Evolutionary conservation across 2,329 filamentous ascomycete genomes (phyloP).

Genomic region (Clarireedia hainanense): DNA sequence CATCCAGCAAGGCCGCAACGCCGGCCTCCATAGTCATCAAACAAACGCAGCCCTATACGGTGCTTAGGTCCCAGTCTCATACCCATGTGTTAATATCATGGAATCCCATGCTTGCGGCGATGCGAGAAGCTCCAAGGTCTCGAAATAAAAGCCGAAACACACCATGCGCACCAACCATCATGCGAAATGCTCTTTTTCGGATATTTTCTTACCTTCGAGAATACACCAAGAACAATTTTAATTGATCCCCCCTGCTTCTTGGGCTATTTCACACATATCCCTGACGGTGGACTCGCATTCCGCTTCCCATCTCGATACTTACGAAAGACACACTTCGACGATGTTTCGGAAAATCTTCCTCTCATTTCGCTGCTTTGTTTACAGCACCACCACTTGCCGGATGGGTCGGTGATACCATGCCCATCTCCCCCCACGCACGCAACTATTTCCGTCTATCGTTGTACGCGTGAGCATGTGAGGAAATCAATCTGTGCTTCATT

Average conservation of each 20-base stretch:
- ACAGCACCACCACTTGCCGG: no score
- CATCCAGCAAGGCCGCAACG: background rate
- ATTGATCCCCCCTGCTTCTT: background rate
- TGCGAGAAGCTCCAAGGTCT: background rate
- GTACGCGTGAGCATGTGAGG: no score
- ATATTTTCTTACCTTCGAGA: conserved; percentile 1
- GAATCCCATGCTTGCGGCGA: background rate
- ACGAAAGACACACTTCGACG: background rate
- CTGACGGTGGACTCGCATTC: no score
- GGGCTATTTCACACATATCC: no score
- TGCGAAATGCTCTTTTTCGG: background rate
- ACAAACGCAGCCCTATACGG: background rate
- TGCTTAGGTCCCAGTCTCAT: background rate
- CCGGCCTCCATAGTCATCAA: background rate
- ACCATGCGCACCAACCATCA: conserved; percentile 2
- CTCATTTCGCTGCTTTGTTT: background rate
- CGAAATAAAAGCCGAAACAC: conserved; percentile 4
- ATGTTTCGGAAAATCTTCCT: background rate
- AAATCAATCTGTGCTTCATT: no score
- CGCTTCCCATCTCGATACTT: background rate
- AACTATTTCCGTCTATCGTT: no score
- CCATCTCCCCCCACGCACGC: no score
- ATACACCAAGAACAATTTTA: background rate
- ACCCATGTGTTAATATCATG: background rate
- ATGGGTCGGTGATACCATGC: no score